Base-by-base conservation (phyloP, 2,329 filamentous ascomycete species). In the Acarospora socialis region DNA sequence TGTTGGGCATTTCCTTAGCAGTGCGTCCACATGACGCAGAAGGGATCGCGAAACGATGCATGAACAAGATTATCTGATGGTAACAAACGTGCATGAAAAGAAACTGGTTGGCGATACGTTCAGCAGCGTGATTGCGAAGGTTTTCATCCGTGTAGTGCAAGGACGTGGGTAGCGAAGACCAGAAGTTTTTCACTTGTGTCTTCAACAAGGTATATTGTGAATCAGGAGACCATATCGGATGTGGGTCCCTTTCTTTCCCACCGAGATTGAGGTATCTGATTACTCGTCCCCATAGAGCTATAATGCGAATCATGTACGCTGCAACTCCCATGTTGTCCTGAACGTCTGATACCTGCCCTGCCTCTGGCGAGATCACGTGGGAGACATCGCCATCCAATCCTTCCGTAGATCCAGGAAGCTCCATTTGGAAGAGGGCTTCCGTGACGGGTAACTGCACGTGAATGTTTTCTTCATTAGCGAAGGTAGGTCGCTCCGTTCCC, bases 321-420 rank as follows among this genome's bases (percentile, higher is more conserved):
- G 84, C 80, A 4, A 92, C 83, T 2, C 87, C 90, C 84, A 95
- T 92, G 48, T 93, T 94, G 5, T 81, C 75, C 45, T 68, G 74
- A 1, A 78, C 66, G 42, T 81, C 69, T 18, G 66, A 66, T 12
- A 75, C 52, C 39, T 78, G 71, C 3, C 70, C 74, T n/a, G 71
- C 68, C 26, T 77, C 70, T 3, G 66, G 63, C 1, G 70, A 61
- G 5, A 73, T 65, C 1, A 72, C 66, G 38, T 77, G 73, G 3
- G 70, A 68, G 15, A 81, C 64, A 14, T 70, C 65, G 2, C 86
- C 84, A 42, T 79, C 70, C 6, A 95, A 62, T 35, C 78, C 77
- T 52, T 95, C 84, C 0, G 90, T 94, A 9, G 78, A 72, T 0
- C 81, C 86, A 1, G 82, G 79, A 50, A 94, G 87, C 49, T 94